Evolutionary conservation across 2,329 filamentous ascomycete genomes (phyloP), one percentile per base, ranked within the genome.

Genomic region (Penicillium sp.): DNA sequence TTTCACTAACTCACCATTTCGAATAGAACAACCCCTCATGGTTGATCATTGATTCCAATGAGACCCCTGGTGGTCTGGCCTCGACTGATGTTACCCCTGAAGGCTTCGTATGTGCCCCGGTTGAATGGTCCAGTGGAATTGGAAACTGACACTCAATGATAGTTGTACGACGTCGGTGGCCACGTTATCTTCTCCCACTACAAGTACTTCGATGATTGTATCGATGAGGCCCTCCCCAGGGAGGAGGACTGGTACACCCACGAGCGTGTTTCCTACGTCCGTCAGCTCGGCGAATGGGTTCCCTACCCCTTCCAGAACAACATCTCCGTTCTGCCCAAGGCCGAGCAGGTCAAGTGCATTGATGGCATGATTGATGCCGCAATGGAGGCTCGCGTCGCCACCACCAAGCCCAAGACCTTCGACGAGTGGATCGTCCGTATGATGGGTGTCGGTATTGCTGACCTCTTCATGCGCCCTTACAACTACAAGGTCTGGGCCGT

Each of bases 401-500:
- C 80, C 71, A 86, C 80, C 52, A 96, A 96, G 76, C 92, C 92
- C 57, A 84, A 89, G 75, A 77, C 93, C 73, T 98, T 98, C 59
- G 92, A 98, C 62, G 88, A 98, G 74, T 96, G 89, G 89, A 96
- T 96, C 61, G 66, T 96, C 57, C 82, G 92, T 59, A 93, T 84
- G 74, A 89, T 84, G 72, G 92, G 92, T 58, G 73, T 79, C 56
- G 90, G 90, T 56, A 77, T 98, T 59, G 90, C 89, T 52, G 81
- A 98, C 66, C 76, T 90, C 56, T 98, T 98, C 79, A 98, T 98
- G 92, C 79, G 92, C 58, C 92, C 92, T 37, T 98, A 98, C 78
- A 98, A 98, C 80, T 98, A 83, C 82, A 98, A 98, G 75, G 92
- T 98, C 64, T 98, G 92, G 92, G 92, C 92, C 47, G 90, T 96